Base-by-base conservation (phyloP, 176 grass and related monocot genomes). In the Calamus simplicifolius region DNA sequence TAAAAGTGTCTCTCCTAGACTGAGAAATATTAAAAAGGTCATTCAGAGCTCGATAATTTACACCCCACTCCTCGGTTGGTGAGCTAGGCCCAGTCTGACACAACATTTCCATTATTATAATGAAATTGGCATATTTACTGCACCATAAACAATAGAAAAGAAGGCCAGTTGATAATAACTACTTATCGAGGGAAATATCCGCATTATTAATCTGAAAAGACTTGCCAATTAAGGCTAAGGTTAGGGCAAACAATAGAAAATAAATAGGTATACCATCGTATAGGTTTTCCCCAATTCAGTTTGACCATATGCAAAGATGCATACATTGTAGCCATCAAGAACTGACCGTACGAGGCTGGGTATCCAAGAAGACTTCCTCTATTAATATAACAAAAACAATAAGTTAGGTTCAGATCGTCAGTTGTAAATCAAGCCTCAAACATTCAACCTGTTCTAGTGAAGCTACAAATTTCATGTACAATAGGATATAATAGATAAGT, bases 261-360 rank as follows among this genome's bases (percentile, higher is more conserved):
- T 19, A 55, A 70, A 56, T 26, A 31, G 52, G 66, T 64, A 63
- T 85, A 97, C 93, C 93, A 97, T 97, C 51, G 93, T 97, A 56
- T 97, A 82, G 0, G 93, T 97, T 78, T 97, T 97, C 16, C 87
- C 93, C 18, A 84, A 91, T 85, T 87, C 87, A 80, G 93, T 97
- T 70, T 97, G 93, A 59, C 93, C 87, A 82, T 97, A 97, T 52
- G 93, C 81, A 12, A 97, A 92, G 49, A 97, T 97, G 64, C 93
- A 97, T 54, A 97, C 93, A 78, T 97, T 91, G 65, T 82, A 97
- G 26, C 93, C 93, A 81, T 97, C 84, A 67, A 97, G 78, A 77
- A 92, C 80, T 52, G 93, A 97, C 62, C 84, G 73, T 73, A 97
- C 77, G 48, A 13, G 93, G 93, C 17, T 69, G 84, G 67, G 85